phyloP scores from a whole-genome alignment of 495 filamentous ascomycete genomes.

The Lasiosphaeria ovina region DNA sequence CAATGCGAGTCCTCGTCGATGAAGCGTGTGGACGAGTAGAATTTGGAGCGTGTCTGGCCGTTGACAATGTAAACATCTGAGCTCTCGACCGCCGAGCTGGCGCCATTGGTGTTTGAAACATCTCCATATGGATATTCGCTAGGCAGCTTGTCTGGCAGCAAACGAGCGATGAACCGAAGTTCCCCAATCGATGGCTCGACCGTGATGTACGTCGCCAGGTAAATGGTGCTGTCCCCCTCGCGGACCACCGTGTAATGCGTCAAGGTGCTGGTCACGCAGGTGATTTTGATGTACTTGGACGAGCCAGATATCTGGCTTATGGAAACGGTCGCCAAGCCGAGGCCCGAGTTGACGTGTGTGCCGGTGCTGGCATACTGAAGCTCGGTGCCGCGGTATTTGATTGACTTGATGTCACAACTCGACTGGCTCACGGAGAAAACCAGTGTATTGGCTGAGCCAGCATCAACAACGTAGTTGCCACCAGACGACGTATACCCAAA shows the following conservation, averaged over 20 bases:
- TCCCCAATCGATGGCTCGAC: conserved; percentile 60
- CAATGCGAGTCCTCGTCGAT: conserved; percentile 67
- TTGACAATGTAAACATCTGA: conserved; percentile 61
- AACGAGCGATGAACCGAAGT: conserved; percentile 62
- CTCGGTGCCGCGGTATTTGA: conserved; percentile 57
- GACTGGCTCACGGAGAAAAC: conserved; percentile 55
- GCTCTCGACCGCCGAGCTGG: conserved; percentile 55
- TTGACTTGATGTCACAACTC: conserved; percentile 63
- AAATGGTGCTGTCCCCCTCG: conserved; percentile 57
- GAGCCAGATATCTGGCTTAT: conserved; percentile 40
- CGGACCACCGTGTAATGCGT: conserved; percentile 64
- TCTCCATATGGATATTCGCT: conserved; percentile 52
- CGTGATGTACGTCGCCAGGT: conserved; percentile 63
- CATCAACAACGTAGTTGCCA: conserved; percentile 51
- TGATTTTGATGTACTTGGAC: conserved; percentile 58
- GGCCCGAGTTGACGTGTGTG: conserved; percentile 60
- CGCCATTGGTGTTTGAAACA: conserved; percentile 50
- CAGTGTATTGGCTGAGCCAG: conserved; percentile 52
- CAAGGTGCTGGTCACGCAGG: conserved; percentile 56
- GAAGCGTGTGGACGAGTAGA: conserved; percentile 65
- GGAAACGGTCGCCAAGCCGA: conserved; percentile 58
- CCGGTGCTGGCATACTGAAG: conserved; percentile 52
- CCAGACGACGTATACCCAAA: conserved; percentile 45
- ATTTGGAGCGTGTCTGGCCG: conserved; percentile 64
- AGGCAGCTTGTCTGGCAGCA: conserved; percentile 54